phyloP scores from a whole-genome alignment of 164 flowering plant genomes.

The Buxus sempervirens region DNA sequence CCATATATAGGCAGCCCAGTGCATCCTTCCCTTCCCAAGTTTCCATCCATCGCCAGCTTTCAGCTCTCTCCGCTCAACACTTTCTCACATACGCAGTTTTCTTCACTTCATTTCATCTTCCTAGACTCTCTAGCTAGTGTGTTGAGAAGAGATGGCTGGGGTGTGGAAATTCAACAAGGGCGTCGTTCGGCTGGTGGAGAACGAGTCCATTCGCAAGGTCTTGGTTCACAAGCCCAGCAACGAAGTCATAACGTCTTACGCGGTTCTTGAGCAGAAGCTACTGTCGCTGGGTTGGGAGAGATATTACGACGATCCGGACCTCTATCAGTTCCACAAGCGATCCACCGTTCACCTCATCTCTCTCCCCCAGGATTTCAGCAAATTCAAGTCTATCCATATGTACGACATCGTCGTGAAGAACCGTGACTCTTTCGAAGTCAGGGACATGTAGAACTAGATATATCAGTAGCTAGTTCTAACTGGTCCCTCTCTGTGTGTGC shows the following conservation, averaged over 20 bases:
- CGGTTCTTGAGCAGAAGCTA: conserved; percentile 47
- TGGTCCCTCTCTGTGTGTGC: neutral
- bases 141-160: conserved; percentile 82
- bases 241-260: conserved; percentile 67
- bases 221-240: conserved; percentile 50
- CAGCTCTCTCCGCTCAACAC: neutral
- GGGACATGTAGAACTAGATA: conserved; percentile 48
- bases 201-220: conserved; percentile 50
- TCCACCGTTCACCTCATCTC: conserved; percentile 83
- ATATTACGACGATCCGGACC: conserved; percentile 74
- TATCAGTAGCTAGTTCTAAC: too few species aligned
- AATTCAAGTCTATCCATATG: conserved; percentile 83
- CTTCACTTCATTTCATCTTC: neutral
- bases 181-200: conserved; percentile 53
- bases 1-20: conserved; percentile 20
- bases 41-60: neutral
- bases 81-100: neutral
- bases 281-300: conserved; percentile 79
- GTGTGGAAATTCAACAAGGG: conserved; percentile 94
- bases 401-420: conserved; percentile 84
- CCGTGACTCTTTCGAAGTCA: conserved; percentile 68
- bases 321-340: conserved; percentile 80
- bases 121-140: too few species aligned
- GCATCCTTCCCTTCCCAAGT: neutral
- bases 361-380: conserved; percentile 72